Evolutionary conservation across 2,329 filamentous ascomycete genomes (phyloP), one percentile per base, ranked within the genome.

Genomic region (Aureobasidium pullulans): DNA sequence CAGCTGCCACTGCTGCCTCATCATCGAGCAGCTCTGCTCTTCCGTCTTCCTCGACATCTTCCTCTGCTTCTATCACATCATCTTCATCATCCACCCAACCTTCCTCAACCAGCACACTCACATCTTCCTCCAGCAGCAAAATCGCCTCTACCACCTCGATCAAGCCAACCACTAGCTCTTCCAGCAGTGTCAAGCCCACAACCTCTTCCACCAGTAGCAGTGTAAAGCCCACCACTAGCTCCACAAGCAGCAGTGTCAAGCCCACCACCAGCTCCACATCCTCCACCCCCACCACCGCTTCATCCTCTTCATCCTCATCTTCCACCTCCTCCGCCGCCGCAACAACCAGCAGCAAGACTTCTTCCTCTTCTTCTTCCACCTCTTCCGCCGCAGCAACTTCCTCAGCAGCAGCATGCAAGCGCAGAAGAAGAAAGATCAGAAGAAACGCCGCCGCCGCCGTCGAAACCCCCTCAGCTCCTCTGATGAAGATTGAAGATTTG

Each of bases 81-180:
- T 56, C 52, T 34, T 19, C 52, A 5, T 56, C 40, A n/a, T 28
- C 39, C 29, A 46, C 40, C 6, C 15, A 15, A 36, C 8, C 11
- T 4, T 48, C 53, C 32, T 37, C 19, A 32, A 23, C 42, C 53
- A 57, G 53, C 42, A 57, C 53, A 57, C 53, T 57, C 53, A 57
- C 40, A 47, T 15, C 32, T 10, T 48, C 53, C 32, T 48, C 53
- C 42, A 11, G 9, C 43, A 57, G 53, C 34, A 57, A 34, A 36
- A n/a, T 31, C 13, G 23, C 52, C 29, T 23, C 40, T 5, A 16
- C 50, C 39, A 50, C n/a, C 29, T n/a, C 13, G 2, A n/a, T 32
- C 28, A 32, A 31, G 28, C 28, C 44, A 4, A 31, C 44, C 11
- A 36, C 39, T 7, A 11, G 8, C 13, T 36, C 34, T 4, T 36